Evolutionary conservation across 768 basidiomycete species (phyloP), one percentile per base, ranked within the genome.

Genomic region (Erythrobasidium yunnanense): DNA sequence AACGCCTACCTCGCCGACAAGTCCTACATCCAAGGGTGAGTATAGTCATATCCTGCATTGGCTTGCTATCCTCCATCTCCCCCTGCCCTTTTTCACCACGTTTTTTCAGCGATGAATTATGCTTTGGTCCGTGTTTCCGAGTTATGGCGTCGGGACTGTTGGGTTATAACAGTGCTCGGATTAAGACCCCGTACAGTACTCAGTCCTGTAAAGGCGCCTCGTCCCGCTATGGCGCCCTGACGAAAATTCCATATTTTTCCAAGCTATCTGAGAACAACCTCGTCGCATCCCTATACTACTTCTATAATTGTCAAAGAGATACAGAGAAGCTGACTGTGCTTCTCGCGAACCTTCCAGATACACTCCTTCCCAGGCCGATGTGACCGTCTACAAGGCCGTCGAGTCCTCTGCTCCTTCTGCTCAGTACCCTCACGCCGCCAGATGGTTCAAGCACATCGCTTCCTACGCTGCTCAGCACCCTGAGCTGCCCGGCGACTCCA

Each of bases 61-160:
- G 34, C 52, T 38, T 25, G 8, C 54, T 55, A 11, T 32, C 54
- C 27, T 4, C 38, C 22, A 22, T 18, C 7, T 42, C 4, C 56
- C 20, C 45, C 47, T 27, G n/a, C 45, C 56, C 22, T 68, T 11
- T 42, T 51, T 17, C 25, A 32, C 29, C 49, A 23, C 55, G 30
- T n/a, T n/a, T 7, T 32, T 47, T 30, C 62, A 52, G 71, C 81
- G 85, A 88, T 87, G 87, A 87, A 77, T 77, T 70, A 71, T 76
- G 86, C 86, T 87, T 87, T 88, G 88, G 88, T 90, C 87, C 88
- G 88, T 88, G 87, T 89, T 89, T 87, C 88, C 83, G 84, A 89
- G 86, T 58, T 25, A 18, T 23, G 46, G 42, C 60, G 11, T 42
- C 11, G 38, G 38, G 47, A 23, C 56, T 42, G 45, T 30, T 63